Percentiles rank a stretch among this genome's conserved stretches.
Evolutionary conservation across 352 stramenopile species (phyloP).

Genomic region (Globisporangium takayamanum): DNA sequence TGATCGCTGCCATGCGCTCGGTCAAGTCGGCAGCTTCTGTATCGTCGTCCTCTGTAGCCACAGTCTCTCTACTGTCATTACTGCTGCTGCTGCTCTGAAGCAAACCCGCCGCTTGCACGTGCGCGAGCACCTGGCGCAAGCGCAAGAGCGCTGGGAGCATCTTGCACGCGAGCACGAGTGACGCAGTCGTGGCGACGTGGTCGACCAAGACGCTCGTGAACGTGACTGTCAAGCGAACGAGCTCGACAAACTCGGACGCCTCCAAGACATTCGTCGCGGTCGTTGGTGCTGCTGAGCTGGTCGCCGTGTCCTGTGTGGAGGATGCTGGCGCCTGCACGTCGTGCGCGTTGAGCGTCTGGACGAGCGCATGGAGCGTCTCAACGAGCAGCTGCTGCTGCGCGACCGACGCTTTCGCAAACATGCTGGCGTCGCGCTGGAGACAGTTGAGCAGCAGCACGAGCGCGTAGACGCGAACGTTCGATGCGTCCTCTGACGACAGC

Average conservation of each 20-base stretch:
- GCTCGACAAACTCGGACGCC: slow-evolving; percentile 39
- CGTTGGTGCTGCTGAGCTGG: not conserved
- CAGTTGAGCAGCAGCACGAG: slow-evolving; percentile 73
- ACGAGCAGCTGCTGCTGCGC: not conserved
- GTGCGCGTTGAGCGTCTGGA: slow-evolving; percentile 7
- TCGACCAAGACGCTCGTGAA: slow-evolving; percentile 42
- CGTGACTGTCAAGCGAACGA: slow-evolving; percentile 49
- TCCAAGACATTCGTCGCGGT: slow-evolving; percentile 15
- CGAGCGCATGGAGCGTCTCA: slow-evolving; percentile 7
- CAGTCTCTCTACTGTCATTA: not conserved
- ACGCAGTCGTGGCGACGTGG: slow-evolving; percentile 22
- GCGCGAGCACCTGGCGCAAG: slow-evolving; percentile 29
- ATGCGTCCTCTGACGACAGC: slow-evolving; percentile 38
- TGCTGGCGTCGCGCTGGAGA: slow-evolving; percentile 41
- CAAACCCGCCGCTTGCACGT: slow-evolving; percentile 8
- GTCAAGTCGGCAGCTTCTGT: slow-evolving; percentile 20
- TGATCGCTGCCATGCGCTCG: slow-evolving; percentile 27
- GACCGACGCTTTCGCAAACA: slow-evolving; percentile 14
- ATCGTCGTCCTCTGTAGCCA: not conserved
- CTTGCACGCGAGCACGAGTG: slow-evolving; percentile 19
- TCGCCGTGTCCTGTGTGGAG: not conserved
- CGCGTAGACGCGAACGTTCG: slow-evolving; percentile 64
- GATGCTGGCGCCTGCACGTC: not conserved
- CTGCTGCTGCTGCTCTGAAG: slow-evolving; percentile 6
- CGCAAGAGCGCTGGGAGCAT: slow-evolving; percentile 32